Evolutionary conservation across 2,329 filamentous ascomycete species (phyloP), one percentile per base, ranked within the genome.

Genomic region (Lachnellula cervina): DNA sequence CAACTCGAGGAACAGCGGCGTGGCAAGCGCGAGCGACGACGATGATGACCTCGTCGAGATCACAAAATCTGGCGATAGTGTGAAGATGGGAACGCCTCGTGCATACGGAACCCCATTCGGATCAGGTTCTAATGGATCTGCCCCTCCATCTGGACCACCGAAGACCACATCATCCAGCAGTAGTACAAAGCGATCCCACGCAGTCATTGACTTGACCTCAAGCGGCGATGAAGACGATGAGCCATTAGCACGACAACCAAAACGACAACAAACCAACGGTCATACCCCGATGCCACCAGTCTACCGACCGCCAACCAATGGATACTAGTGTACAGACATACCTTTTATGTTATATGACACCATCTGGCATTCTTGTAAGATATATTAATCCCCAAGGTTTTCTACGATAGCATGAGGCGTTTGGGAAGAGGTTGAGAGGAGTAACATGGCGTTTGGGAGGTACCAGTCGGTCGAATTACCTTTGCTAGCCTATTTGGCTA

Each of bases 141-240:
- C 74, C 14, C 69, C 69, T 4, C 70, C 73, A 49, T 74, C 74
- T 16, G 67, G 64, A 37, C 32, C 55, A 21, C 38, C 48, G 13
- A 50, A 48, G 28, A 47, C 55, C 14, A 53, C 58, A 11, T 53
- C 56, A 25, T 62, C 62, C 13, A 58, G 54, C 5, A 64, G 58
- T 45, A 50, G 53, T 32, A 32, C 9, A 8, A 82, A 81, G 62
- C 70, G 78, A 54, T 66, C 76, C 32, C 68, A 74, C 17, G 71
- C 74, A 58, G 72, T 81, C n/a, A 80, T 81, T 58, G 79, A 82
- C 61, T 68, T 82, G 42, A 81, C 78, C 4, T 71, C 73, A 14
- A 80, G 77, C 62, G 78, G 77, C 48, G 77, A 79, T 53, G 77
- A 81, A 51, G 77, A 80, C 43, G 74, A 76, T 40, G 72, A 72